phyloP scores from a whole-genome alignment of 306 rosid species.

The Spatholobus suberectus region DNA sequence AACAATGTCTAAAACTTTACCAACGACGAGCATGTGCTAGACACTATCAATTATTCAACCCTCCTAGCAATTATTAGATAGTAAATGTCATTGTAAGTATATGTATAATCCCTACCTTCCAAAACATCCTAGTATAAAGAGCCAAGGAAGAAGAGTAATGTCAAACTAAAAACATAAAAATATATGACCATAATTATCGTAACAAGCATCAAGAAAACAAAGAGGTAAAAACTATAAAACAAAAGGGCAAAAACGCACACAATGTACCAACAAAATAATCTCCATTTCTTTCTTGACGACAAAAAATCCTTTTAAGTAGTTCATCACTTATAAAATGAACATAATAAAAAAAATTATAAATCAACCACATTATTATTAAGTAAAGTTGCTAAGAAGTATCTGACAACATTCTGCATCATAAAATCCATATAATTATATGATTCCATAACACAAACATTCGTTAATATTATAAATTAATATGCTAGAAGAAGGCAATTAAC shows the following conservation, averaged over 20 bases:
- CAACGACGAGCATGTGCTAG: neutral
- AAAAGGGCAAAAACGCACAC: neutral
- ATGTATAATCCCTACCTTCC: neutral
- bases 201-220: neutral
- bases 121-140: neutral
- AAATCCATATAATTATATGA: conserved; percentile 2
- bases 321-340: conserved; percentile 11
- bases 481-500: neutral
- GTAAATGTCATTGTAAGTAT: neutral
- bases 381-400: neutral
- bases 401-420: conserved; percentile 8
- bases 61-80: neutral
- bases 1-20: neutral
- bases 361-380: neutral
- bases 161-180: neutral
- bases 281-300: neutral
- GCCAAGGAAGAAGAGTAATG: conserved; percentile 7
- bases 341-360: neutral
- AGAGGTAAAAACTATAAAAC: conserved; percentile 2
- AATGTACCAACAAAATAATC: neutral
- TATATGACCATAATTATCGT: neutral
- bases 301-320: conserved; percentile 11
- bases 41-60: neutral
- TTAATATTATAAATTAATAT: conserved; percentile 11
- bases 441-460: neutral